Percentiles rank a stretch among this genome's conserved stretches.
These are phyloP conservation scores for Heliamphora pulchella DNA, from an alignment of 179 eudicot genomes.

Conservation along the genomic window DNA sequence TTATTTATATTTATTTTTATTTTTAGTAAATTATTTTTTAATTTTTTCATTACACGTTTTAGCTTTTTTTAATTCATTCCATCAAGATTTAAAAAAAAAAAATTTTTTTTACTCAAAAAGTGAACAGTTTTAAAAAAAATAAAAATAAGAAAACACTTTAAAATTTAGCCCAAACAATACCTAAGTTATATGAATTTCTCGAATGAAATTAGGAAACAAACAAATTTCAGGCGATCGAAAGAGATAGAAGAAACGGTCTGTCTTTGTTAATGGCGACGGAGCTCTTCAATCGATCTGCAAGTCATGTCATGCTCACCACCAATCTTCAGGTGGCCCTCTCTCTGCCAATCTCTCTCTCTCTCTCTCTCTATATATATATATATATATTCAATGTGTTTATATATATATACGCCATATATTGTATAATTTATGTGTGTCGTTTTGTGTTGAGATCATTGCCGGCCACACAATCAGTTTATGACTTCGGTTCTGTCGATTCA, in stretches of 20 bases:
- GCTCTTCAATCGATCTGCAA: constrained; percentile 25
- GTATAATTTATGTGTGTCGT: not conserved
- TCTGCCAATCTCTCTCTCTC: not conserved
- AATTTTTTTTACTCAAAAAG: too few relatives aligned
- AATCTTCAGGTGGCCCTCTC: constrained; percentile 21
- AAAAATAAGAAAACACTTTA: too few relatives aligned
- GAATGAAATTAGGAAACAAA: not conserved
- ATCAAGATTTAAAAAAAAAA: too few relatives aligned
- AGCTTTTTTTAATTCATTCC: too few relatives aligned
- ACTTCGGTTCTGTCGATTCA: not conserved
- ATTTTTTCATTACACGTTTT: too few relatives aligned
- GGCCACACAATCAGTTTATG: not conserved
- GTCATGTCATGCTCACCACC: constrained; percentile 9
- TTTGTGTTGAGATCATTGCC: not conserved
- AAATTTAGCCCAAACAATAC: too few relatives aligned
- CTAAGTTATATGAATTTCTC: too few relatives aligned
- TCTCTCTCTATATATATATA: not conserved
- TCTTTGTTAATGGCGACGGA: constrained; percentile 32
- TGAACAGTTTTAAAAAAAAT: too few relatives aligned
- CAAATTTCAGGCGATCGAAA: constrained; percentile 16
- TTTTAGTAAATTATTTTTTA: too few relatives aligned
- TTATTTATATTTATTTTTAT: too few relatives aligned
- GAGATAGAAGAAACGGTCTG: constrained; percentile 17
- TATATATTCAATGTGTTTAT: not conserved
- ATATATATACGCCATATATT: not conserved